phyloP scores from a whole-genome alignment of 2,329 filamentous ascomycete species.

The Magnaporthiopsis rhizophila region DNA sequence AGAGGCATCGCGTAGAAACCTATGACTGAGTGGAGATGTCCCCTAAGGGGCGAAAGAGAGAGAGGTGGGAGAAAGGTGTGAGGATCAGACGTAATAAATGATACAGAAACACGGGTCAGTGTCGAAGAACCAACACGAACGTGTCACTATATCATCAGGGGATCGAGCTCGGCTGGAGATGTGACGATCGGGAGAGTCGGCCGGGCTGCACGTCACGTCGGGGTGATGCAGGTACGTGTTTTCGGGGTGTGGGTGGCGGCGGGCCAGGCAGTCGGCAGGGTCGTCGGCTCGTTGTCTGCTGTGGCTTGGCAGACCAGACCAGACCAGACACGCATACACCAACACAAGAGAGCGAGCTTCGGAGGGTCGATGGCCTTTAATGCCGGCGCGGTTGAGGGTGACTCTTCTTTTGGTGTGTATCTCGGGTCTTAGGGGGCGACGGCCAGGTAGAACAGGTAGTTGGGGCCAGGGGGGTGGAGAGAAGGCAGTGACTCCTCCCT shows the following conservation, averaged over 20 bases:
- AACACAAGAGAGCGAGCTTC: background rate
- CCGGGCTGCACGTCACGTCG: background rate
- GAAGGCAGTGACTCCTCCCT: constrained; percentile 3
- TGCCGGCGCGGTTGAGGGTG: background rate
- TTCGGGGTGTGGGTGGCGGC: background rate
- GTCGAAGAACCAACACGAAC: constrained; percentile 5
- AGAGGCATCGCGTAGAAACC: constrained; percentile 45
- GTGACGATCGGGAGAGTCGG: background rate
- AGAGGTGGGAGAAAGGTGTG: background rate
- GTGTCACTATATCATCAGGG: constrained; percentile 5
- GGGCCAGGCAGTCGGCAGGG: constrained; percentile 8
- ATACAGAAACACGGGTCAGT: constrained; percentile 11
- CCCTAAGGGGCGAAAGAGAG: constrained; percentile 7
- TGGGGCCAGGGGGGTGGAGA: background rate
- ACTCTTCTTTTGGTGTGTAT: constrained; percentile 13
- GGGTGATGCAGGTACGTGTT: background rate
- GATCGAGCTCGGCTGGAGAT: constrained; percentile 4
- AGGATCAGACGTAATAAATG: background rate
- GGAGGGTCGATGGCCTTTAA: background rate
- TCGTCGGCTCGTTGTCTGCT: constrained; percentile 1
- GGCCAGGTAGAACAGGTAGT: constrained; percentile 6
- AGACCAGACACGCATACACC: background rate
- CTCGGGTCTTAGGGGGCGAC: constrained; percentile 8
- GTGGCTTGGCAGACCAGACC: background rate
- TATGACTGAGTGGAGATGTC: constrained; percentile 9